Base-by-base conservation (phyloP, 148 eudicot genomes). In the Hydrangea macrophylla region DNA sequence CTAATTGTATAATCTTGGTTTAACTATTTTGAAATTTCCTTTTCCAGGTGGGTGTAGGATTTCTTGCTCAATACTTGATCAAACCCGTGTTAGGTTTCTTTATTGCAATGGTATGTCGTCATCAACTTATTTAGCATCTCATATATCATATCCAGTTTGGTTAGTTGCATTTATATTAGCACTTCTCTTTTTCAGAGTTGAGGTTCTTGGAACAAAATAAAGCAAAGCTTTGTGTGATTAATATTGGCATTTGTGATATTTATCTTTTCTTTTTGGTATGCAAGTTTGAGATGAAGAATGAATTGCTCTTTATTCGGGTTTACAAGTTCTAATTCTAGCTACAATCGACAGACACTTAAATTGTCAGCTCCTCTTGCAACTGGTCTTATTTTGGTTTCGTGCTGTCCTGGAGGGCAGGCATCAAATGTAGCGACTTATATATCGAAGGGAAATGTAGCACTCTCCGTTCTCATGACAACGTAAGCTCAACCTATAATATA, bases 351-450 rank as follows among this genome's bases (percentile, higher is more conserved):
- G 99, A 67, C 86, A 2, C 60, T 91, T 74, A 95, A 89, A 69
- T 75, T 95, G 66, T 91, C 99, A 5, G 99, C 99, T 64, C 99
- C 99, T 70, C 93, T 95, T 36, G 99, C 99, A 44, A 95, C 99
- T 70, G 99, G 99, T 58, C 88, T 95, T 76, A 91, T 95, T 79
- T 81, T 95, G 79, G 99, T 95, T 51, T 91, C 99, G 30, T 95
- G 99, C 81, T 95, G 99, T 70, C 99, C 99, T 48, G 99, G 99
- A 74, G 99, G 97, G 69, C 99, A 95, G 77, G 97, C 99, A 74
- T 95, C 99, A 72, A 95, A 95, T 84, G 97, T 95, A 58, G 97
- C 99, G 54, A 95, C 99, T 22, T 95, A 91, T 73, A 95, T 95
- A 65, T 86, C 99, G 9, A 95, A 91, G 75, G 99, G 99, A 76